Conservation (phyloP, 306 rosid genomes). For the Gleditsia sinensis region DNA sequence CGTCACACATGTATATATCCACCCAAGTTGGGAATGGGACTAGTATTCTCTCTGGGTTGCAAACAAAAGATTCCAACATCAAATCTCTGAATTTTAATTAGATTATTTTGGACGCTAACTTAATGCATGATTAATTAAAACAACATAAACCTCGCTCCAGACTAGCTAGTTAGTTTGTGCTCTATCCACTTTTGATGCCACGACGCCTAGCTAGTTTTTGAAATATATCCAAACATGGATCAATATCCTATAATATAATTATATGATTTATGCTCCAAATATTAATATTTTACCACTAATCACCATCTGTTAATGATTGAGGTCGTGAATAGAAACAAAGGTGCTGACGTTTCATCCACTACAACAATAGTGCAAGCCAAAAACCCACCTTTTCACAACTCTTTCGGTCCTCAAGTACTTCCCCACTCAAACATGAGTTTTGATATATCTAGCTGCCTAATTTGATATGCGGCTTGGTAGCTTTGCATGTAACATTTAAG, state of each 20-base stretch:
- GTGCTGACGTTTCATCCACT: slow-evolving; percentile 22
- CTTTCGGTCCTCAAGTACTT: neutral
- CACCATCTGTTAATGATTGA: slow-evolving; percentile 21
- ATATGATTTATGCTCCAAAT: slow-evolving; percentile 26
- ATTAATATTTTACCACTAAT: neutral
- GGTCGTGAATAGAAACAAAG: slow-evolving; percentile 12
- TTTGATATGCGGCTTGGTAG: neutral
- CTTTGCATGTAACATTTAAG: too few species aligned
- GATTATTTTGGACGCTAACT: slow-evolving; percentile 46
- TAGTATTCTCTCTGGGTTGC: slow-evolving; percentile 21
- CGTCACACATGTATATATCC: slow-evolving; percentile 50
- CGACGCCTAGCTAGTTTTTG: neutral
- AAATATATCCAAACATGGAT: too few species aligned
- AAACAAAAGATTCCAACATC: slow-evolving; percentile 43
- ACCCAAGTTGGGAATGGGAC: slow-evolving; percentile 40
- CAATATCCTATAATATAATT: too few species aligned
- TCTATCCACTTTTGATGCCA: slow-evolving; percentile 37
- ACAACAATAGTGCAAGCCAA: slow-evolving; percentile 5
- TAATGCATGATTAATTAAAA: slow-evolving; percentile 5
- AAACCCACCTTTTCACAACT: neutral
- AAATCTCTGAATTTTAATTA: slow-evolving; percentile 27
- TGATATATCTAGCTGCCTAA: neutral
- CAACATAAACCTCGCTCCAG: neutral
- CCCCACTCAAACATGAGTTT: neutral
- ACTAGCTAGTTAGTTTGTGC: slow-evolving; percentile 27